phyloP scores from a whole-genome alignment of 2,329 filamentous ascomycete genomes.

The Alternaria ethzedia region DNA sequence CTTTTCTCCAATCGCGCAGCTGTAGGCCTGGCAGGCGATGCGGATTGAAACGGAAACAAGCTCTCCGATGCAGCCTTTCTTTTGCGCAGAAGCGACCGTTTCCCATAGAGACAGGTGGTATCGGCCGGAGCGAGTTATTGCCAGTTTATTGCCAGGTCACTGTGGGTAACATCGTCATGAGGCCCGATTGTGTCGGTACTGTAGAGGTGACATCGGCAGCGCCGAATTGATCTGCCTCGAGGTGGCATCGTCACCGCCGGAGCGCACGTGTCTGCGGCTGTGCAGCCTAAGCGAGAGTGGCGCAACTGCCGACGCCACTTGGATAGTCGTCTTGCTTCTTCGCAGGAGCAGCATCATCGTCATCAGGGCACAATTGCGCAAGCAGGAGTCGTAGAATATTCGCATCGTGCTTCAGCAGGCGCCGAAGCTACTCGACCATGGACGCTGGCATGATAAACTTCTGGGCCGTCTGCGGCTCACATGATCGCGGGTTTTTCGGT shows the following conservation, averaged over 20 bases:
- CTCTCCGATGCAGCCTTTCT: slow-evolving; percentile 17
- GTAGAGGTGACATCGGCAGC: slow-evolving; percentile 27
- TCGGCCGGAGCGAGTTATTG: slow-evolving; percentile 27
- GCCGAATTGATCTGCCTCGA: slow-evolving; percentile 32
- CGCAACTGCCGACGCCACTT: slow-evolving; percentile 20
- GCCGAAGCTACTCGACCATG: slow-evolving; percentile 42
- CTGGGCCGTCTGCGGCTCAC: slow-evolving; percentile 40
- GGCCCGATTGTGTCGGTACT: slow-evolving; percentile 5
- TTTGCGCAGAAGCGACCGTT: slow-evolving; percentile 20
- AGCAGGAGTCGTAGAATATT: slow-evolving; percentile 18
- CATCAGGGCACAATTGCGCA: slow-evolving; percentile 18
- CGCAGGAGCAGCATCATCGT: slow-evolving; percentile 5
- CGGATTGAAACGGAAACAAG: slow-evolving; percentile 35
- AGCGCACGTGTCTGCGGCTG: not conserved
- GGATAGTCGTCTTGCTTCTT: not conserved
- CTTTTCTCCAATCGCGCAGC: slow-evolving; percentile 35
- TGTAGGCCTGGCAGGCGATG: slow-evolving; percentile 20
- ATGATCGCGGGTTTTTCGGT: slow-evolving; percentile 34
- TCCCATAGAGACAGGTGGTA: slow-evolving; percentile 22
- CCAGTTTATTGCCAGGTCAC: slow-evolving; percentile 2
- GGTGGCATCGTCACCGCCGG: slow-evolving; percentile 19
- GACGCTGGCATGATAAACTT: slow-evolving; percentile 23
- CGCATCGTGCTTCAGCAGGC: slow-evolving; percentile 43
- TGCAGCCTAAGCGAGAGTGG: slow-evolving; percentile 21
- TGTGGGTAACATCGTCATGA: slow-evolving; percentile 1